Evolutionary conservation across 495 filamentous ascomycete genomes (phyloP).

Genomic region (Lasiosphaeris hirsuta): DNA sequence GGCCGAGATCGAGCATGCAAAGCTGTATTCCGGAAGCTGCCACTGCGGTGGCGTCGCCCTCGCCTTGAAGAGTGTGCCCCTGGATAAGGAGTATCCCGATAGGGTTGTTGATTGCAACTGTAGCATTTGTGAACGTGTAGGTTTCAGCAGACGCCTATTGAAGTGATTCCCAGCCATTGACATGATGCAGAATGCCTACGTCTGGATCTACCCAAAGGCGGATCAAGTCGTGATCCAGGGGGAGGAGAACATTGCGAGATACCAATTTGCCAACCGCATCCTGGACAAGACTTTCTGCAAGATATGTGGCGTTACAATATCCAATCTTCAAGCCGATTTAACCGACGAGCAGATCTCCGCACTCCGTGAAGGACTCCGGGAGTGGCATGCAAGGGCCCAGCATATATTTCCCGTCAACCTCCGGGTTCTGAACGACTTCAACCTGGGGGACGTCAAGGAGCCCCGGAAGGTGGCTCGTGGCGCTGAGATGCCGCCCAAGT

Average conservation of each 20-base stretch:
- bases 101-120: slow-evolving; percentile 35
- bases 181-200: slow-evolving; percentile 13
- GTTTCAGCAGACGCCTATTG: slow-evolving; percentile 1
- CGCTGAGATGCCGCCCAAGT: slow-evolving; percentile 19
- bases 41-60: slow-evolving; percentile 49
- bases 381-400: slow-evolving; percentile 6
- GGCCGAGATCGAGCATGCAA: slow-evolving; percentile 32
- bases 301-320: slow-evolving; percentile 35
- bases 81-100: slow-evolving; percentile 25
- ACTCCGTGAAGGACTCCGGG: slow-evolving; percentile 8
- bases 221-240: slow-evolving; percentile 27
- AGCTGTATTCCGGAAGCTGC: slow-evolving; percentile 48
- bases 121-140: slow-evolving; percentile 40
- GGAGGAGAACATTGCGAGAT: slow-evolving; percentile 27
- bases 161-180: neutral
- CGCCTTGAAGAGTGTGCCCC: slow-evolving; percentile 32
- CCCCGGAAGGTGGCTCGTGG: slow-evolving; percentile 11
- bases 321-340: slow-evolving; percentile 16
- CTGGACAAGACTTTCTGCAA: slow-evolving; percentile 40
- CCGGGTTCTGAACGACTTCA: slow-evolving; percentile 26
- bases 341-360: slow-evolving; percentile 14
- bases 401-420: slow-evolving; percentile 7
- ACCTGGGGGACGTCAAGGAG: slow-evolving; percentile 26
- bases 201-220: slow-evolving; percentile 30
- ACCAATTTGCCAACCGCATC: slow-evolving; percentile 25